A percentile compares a stretch with the other conserved stretches of the same genome.
phyloP scores from a whole-genome alignment of 139 green algal species.

The Coccomyxa sp. region DNA sequence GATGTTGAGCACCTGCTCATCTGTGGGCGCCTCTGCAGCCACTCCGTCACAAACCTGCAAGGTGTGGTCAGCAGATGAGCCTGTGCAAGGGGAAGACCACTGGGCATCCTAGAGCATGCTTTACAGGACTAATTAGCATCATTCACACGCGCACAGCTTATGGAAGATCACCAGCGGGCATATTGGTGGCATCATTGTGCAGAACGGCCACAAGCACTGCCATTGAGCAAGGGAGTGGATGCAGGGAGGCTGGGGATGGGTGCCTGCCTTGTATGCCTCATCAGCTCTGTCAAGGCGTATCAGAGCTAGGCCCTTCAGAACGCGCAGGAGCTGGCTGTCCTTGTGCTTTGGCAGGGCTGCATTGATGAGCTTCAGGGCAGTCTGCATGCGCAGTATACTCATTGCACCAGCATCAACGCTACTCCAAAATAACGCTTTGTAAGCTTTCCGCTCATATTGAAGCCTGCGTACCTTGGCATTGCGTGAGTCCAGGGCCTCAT shows the following conservation, averaged over 20 bases:
- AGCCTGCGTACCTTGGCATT: conserved; percentile 59
- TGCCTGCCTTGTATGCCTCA: conserved; percentile 42
- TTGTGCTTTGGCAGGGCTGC: conserved; percentile 61
- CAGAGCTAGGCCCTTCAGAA: conserved; percentile 56
- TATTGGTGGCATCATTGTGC: too few relatives aligned
- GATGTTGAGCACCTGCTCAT: conserved; percentile 57
- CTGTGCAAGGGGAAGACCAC: too few relatives aligned
- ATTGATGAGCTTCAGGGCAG: conserved; percentile 58
- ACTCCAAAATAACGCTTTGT: neutral
- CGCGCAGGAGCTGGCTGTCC: conserved; percentile 38
- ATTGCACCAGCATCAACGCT: neutral
- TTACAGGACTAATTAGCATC: too few relatives aligned
- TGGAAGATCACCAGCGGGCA: too few relatives aligned
- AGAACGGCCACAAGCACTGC: too few relatives aligned
- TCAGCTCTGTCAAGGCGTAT: conserved; percentile 26
- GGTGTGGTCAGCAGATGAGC: too few relatives aligned
- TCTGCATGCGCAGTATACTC: conserved; percentile 29
- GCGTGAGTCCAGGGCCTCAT: conserved; percentile 67
- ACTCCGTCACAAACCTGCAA: conserved; percentile 42
- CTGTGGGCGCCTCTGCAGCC: conserved; percentile 23
- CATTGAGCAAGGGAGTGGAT: too few relatives aligned
- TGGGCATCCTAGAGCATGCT: too few relatives aligned
- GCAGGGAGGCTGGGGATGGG: neutral
- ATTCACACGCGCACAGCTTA: too few relatives aligned
- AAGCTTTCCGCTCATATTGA: neutral